Evolutionary conservation across 1,284 basidiomycete genomes (phyloP), one percentile per base, ranked within the genome.

Genomic region (Austroboletus novae-zelandiae): DNA sequence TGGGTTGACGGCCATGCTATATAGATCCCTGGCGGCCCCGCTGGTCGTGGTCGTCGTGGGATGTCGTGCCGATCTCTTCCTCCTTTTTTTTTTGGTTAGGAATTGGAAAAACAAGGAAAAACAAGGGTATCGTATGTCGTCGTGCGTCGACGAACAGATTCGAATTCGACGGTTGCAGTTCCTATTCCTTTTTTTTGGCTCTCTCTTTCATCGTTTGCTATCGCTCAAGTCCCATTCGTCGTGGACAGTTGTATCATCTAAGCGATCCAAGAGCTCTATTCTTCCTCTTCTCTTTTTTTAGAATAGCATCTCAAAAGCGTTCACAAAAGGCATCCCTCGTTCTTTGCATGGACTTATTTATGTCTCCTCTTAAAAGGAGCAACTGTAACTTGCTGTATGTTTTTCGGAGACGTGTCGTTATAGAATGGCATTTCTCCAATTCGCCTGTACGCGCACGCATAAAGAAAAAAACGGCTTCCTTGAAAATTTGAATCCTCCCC

Each of bases 321-420:
- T 41, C 48, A 45, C 17, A 17, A 17, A 14, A n/a, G 13, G n/a
- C 34, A 29, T 43, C 41, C 27, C 15, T 29, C 27, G 36, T 47
- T 45, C 57, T 48, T 42, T 43, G 45, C 48, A 59, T 62, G 60
- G 58, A 62, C 57, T 50, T 62, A 52, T 58, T 58, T 60, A 57
- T 59, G 17, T 37, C 34, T 35, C 11, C 40, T 15, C 35, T 9
- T 15, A 15, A 9, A n/a, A 8, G 15, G 35, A 8, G 10, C 35
- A 14, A 36, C 7, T 36, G 10, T 36, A 15, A 14, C 20, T 23
- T 23, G 20, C 20, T 23, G 20, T 23, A 23, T 4, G 20, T 23
- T 23, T n/a, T 23, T 23, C 20, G 20, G 20, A 4, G 20, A 23
- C 20, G 20, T 23, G 20, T 23, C 20, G 20, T 23, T 23, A 23